phyloP scores from a whole-genome alignment of 768 basidiomycete genomes.

The Boletus sp. region DNA sequence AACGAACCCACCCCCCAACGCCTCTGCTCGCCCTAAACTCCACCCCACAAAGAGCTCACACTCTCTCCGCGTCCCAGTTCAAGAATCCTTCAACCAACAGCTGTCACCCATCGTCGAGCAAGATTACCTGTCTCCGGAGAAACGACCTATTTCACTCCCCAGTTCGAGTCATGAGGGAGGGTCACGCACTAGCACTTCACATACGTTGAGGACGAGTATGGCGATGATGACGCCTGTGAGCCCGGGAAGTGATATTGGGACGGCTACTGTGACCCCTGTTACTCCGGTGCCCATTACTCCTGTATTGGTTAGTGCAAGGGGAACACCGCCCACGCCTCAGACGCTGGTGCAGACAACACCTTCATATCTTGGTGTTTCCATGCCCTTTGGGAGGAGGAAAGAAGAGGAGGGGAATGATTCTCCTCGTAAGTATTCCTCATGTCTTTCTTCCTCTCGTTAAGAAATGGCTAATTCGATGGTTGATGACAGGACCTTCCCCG shows the following conservation, averaged over 20 bases:
- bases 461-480: slow-evolving; percentile 3
- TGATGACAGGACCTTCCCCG: slow-evolving; percentile 43
- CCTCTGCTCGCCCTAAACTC: slow-evolving; percentile 33
- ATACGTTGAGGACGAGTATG: slow-evolving; percentile 36
- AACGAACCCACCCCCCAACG: slow-evolving; percentile 29
- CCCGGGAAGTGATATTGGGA: slow-evolving; percentile 13
- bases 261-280: slow-evolving; percentile 30
- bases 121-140: slow-evolving; percentile 57
- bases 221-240: slow-evolving; percentile 28
- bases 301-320: slow-evolving; percentile 19
- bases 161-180: slow-evolving; percentile 28
- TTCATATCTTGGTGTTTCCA: slow-evolving; percentile 17
- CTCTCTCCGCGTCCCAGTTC: slow-evolving; percentile 41
- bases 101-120: slow-evolving; percentile 68
- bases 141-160: slow-evolving; percentile 35
- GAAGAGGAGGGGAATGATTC: slow-evolving; percentile 32
- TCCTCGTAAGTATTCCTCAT: slow-evolving; percentile 39
- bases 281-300: slow-evolving; percentile 29
- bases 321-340: slow-evolving; percentile 11
- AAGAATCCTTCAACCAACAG: slow-evolving; percentile 35
- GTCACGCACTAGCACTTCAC: slow-evolving; percentile 25
- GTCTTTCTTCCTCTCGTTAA: not conserved
- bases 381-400: slow-evolving; percentile 25
- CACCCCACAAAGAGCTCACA: slow-evolving; percentile 39
- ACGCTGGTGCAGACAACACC: slow-evolving; percentile 22